A percentile compares a stretch with the other conserved stretches of the same genome.
phyloP scores from a whole-genome alignment of 2,329 filamentous ascomycete species.

The Septoria petroselini region DNA sequence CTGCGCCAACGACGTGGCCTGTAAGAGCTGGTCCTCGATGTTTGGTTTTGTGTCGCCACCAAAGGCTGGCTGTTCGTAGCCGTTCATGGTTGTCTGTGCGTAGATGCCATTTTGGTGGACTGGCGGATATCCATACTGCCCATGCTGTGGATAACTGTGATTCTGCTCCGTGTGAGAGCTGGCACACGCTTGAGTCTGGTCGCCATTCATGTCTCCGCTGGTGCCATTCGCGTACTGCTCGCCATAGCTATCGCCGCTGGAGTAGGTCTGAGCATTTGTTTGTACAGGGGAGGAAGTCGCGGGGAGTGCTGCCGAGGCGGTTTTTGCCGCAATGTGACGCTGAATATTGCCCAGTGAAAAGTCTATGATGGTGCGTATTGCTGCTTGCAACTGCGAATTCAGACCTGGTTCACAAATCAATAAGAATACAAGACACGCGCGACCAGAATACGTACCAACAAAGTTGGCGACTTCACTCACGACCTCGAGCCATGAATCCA shows the following conservation, averaged over 20 bases:
- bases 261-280: conserved; percentile 16
- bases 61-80: conserved; percentile 21
- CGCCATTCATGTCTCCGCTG: conserved; percentile 11
- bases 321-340: conserved; percentile 44
- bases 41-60: conserved; percentile 25
- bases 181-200: conserved; percentile 21
- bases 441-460: conserved; percentile 60
- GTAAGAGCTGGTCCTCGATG: conserved; percentile 27
- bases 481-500: conserved; percentile 66
- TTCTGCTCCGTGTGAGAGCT: conserved; percentile 26
- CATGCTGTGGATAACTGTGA: conserved; percentile 16
- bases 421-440: not conserved
- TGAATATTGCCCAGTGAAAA: conserved; percentile 49
- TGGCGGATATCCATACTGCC: conserved; percentile 18
- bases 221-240: conserved; percentile 17
- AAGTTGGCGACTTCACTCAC: conserved; percentile 64
- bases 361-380: conserved; percentile 51
- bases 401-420: conserved; percentile 33
- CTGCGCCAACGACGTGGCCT: conserved; percentile 18
- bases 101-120: conserved; percentile 19
- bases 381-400: conserved; percentile 47
- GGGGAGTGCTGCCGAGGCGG: conserved; percentile 43
- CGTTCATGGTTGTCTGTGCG: conserved; percentile 12
- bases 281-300: conserved; percentile 31
- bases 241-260: conserved; percentile 16